A percentile compares a stretch with the other conserved stretches of the same genome.
phyloP scores from a whole-genome alignment of 2,329 filamentous ascomycete genomes.

The Calcarisporium arbuscula region DNA sequence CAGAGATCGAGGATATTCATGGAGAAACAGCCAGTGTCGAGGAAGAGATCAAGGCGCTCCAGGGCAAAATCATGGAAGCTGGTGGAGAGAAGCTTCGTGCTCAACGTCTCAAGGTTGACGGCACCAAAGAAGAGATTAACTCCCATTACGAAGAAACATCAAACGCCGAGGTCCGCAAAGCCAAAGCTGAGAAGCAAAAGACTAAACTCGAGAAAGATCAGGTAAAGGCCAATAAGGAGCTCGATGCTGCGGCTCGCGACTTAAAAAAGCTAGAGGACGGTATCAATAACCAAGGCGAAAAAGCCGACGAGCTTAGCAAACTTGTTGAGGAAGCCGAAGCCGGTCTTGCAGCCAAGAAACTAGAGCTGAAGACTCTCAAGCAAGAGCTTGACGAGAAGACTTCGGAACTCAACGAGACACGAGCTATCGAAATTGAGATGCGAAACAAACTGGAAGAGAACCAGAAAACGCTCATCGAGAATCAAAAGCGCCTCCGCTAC shows the following conservation, averaged over 20 bases:
- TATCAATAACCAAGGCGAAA: slow-evolving; percentile 67
- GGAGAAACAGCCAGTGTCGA: slow-evolving; percentile 85
- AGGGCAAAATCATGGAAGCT: slow-evolving; percentile 97
- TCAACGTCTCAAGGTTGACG: slow-evolving; percentile 87
- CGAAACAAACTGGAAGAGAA: slow-evolving; percentile 96
- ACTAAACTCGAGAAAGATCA: slow-evolving; percentile 80
- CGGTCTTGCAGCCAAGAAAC: slow-evolving; percentile 69
- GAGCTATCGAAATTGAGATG: slow-evolving; percentile 94
- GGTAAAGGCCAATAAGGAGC: slow-evolving; percentile 71
- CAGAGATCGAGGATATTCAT: slow-evolving; percentile 73
- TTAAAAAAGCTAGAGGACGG: slow-evolving; percentile 74
- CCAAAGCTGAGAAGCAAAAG: slow-evolving; percentile 90
- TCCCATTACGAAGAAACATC: slow-evolving; percentile 76
- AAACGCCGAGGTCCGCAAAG: slow-evolving; percentile 77
- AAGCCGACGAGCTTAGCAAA: slow-evolving; percentile 64
- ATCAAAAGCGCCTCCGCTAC: slow-evolving; percentile 74
- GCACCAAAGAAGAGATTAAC: slow-evolving; percentile 77
- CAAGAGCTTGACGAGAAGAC: slow-evolving; percentile 80
- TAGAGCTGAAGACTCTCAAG: slow-evolving; percentile 74
- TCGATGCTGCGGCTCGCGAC: slow-evolving; percentile 65
- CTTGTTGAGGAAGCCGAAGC: slow-evolving; percentile 79
- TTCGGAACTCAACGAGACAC: slow-evolving; percentile 78
- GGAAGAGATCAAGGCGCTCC: slow-evolving; percentile 83
- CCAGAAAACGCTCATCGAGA: slow-evolving; percentile 80
- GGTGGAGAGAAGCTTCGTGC: slow-evolving; percentile 87